These are phyloP conservation scores for Erysimum cheiri DNA, from an alignment of 441 rosid species.

Conservation along the genomic window DNA sequence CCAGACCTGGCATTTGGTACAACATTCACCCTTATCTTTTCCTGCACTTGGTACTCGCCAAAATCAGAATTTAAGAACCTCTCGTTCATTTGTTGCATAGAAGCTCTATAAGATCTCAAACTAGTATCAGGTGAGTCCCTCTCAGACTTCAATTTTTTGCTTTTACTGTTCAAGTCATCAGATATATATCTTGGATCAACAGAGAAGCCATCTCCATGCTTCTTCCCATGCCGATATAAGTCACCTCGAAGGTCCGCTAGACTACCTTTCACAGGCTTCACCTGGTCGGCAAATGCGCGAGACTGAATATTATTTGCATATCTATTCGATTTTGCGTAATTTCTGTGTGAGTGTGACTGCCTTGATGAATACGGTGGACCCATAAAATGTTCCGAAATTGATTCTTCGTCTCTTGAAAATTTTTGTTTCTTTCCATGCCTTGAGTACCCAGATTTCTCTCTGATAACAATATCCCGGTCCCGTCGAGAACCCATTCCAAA, in stretches of 20 bases:
- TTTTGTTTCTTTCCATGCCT: constrained; percentile 67
- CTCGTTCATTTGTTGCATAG: constrained; percentile 64
- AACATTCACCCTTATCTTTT: constrained; percentile 62
- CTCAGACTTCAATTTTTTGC: constrained; percentile 70
- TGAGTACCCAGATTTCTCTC: constrained; percentile 55
- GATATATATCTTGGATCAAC: constrained; percentile 59
- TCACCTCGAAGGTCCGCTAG: constrained; percentile 58
- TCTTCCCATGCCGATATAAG: constrained; percentile 56
- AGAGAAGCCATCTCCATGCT: constrained; percentile 55
- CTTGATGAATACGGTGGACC: constrained; percentile 66
- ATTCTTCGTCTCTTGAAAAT: constrained; percentile 54
- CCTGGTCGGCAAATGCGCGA: constrained; percentile 57
- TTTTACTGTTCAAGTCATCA: constrained; percentile 64
- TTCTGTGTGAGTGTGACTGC: constrained; percentile 52
- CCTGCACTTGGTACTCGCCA: constrained; percentile 59
- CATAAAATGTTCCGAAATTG: constrained; percentile 52
- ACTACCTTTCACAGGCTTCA: constrained; percentile 69
- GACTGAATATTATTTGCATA: constrained; percentile 55
- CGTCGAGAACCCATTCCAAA: constrained; percentile 63
- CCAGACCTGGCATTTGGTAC: constrained; percentile 61
- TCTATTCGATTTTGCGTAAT: constrained; percentile 50
- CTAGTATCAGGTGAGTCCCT: constrained; percentile 65
- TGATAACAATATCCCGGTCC: constrained; percentile 48
- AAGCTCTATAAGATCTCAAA: constrained; percentile 56
- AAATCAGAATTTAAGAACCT: constrained; percentile 65